phyloP scores from a whole-genome alignment of 1,284 basidiomycete genomes.

The Cutaneotrichosporon cavernicola region DNA sequence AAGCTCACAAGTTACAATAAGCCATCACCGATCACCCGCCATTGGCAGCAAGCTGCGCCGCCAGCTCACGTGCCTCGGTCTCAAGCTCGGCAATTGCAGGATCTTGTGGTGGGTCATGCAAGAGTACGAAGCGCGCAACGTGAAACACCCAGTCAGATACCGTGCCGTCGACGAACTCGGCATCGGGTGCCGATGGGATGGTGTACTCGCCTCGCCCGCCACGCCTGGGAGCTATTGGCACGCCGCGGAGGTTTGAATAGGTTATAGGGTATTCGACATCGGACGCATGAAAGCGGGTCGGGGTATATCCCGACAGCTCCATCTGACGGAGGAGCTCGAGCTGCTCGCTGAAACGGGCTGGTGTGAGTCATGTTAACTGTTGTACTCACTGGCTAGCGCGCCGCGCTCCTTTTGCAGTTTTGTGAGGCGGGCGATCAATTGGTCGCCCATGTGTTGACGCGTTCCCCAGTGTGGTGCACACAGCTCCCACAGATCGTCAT shows the following conservation, averaged over 20 bases:
- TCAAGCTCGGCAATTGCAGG: not conserved
- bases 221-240: not conserved
- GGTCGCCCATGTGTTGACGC: not conserved
- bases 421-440: not conserved
- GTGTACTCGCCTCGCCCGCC: not conserved
- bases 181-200: conserved; percentile 1
- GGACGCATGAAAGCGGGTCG: not conserved
- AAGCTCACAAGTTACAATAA: not conserved
- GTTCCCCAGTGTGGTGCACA: not conserved
- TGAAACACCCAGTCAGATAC: conserved; percentile 10
- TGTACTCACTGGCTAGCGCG: not conserved
- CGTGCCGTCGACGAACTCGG: conserved; percentile 4
- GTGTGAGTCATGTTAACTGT: not conserved
- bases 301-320: conserved; percentile 2
- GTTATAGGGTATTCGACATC: conserved; percentile 1
- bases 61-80: not conserved
- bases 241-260: not conserved
- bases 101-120: conserved; percentile 1
- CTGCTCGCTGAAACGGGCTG: conserved; percentile 4
- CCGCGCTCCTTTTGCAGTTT: not conserved
- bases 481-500: conserved; percentile 4
- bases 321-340: conserved; percentile 7
- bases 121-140: conserved; percentile 4
- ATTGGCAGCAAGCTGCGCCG: not conserved
- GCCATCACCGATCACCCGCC: not conserved